A percentile compares a stretch with the other conserved stretches of the same genome.
These are phyloP conservation scores for Coelastrella sp. DNA, from an alignment of 139 green algal genomes.

Conservation along the genomic window DNA sequence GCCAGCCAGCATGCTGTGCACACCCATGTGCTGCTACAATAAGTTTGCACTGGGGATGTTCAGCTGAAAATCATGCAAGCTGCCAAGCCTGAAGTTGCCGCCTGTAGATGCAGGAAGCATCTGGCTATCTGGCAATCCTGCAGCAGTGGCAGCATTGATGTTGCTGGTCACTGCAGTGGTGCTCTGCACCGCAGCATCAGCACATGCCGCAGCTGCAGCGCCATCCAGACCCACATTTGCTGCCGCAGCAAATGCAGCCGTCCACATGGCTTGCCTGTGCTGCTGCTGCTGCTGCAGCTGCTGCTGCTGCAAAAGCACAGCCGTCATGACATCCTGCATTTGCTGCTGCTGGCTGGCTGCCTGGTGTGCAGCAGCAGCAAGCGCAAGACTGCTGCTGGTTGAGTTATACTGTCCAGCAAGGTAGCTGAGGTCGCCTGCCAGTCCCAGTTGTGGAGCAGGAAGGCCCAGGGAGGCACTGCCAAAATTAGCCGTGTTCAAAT, in stretches of 20 bases:
- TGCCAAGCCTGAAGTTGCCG: background rate
- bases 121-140: background rate
- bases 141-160: background rate
- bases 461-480: background rate
- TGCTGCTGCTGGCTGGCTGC: conserved; percentile 51
- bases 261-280: conserved; percentile 20
- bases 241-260: conserved; percentile 15
- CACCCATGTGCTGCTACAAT: background rate
- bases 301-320: conserved; percentile 28
- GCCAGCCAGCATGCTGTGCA: background rate
- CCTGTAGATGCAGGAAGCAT: background rate
- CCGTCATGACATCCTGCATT: conserved; percentile 41
- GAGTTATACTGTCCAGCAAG: background rate
- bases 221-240: conserved; percentile 2
- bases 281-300: conserved; percentile 31
- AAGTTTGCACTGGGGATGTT: background rate
- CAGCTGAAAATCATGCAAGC: background rate
- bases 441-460: background rate
- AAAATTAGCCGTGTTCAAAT: background rate
- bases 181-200: conserved; percentile 17
- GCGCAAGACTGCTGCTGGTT: background rate
- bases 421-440: background rate
- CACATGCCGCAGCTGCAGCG: conserved; percentile 2
- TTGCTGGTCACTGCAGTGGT: background rate
- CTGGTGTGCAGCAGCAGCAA: conserved; percentile 46